phyloP scores from a whole-genome alignment of 2,329 filamentous ascomycete species.

The Keithomyces neogunnii region DNA sequence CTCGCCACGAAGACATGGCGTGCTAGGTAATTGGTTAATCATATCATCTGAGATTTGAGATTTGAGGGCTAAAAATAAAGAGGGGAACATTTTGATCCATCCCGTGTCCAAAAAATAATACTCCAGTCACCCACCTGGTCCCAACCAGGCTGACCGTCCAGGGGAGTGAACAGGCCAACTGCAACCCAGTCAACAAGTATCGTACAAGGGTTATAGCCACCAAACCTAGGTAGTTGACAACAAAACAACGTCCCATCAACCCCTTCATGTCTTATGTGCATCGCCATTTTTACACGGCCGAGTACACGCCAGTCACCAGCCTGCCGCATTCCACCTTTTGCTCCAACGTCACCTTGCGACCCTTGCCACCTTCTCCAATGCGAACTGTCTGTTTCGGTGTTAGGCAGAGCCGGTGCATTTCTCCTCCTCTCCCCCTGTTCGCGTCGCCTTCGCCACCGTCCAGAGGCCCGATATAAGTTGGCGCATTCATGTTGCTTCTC shows the following conservation, averaged over 20 bases:
- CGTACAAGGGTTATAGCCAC: neutral
- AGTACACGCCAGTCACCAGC: slow-evolving; percentile 77
- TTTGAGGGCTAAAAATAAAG: neutral
- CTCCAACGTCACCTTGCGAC: slow-evolving; percentile 67
- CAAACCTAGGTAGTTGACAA: neutral
- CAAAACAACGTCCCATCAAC: neutral
- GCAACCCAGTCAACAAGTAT: neutral
- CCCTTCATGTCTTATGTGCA: neutral
- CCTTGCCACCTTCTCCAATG: slow-evolving; percentile 49
- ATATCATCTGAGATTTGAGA: neutral
- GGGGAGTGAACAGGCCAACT: neutral
- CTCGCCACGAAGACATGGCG: neutral
- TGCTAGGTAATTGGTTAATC: neutral
- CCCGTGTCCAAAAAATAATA: neutral
- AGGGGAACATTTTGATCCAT: neutral
- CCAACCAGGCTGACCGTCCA: neutral
- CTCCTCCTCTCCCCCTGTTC: slow-evolving; percentile 48
- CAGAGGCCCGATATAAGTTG: slow-evolving; percentile 70
- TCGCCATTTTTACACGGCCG: slow-evolving; percentile 35
- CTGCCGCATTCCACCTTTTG: slow-evolving; percentile 84
- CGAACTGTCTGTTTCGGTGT: slow-evolving; percentile 66
- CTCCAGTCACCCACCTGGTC: neutral
- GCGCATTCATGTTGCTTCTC: slow-evolving; percentile 68
- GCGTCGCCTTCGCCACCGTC: slow-evolving; percentile 54
- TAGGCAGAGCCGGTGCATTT: slow-evolving; percentile 69